Evolutionary conservation across 441 rosid species (phyloP), one percentile per base, ranked within the genome.

Genomic region (Daphne laureola): DNA sequence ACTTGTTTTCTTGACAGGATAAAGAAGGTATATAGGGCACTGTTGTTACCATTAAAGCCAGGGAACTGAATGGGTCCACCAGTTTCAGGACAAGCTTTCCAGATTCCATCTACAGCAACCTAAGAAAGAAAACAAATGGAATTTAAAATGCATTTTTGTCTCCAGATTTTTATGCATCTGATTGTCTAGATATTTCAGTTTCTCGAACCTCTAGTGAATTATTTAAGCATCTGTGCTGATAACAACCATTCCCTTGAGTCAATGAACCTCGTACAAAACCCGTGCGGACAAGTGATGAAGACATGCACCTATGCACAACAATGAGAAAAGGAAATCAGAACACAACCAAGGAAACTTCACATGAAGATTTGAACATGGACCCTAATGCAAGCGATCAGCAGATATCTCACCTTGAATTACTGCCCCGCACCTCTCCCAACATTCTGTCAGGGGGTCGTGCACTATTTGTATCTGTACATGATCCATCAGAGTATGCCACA

Each of bases 401-500:
- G 57, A 3, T 62, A 3, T 62, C 59, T 78, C 52, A 87, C 99
- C 99, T 85, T 65, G 99, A 93, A 71, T 68, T 80, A 59, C 87
- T 72, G 47, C 99, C 99, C 59, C 99, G 76, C 63, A 87, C 95
- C 83, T 93, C 99, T 63, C 99, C 99, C 72, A 93, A 65, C 97
- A 85, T 90, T 73, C 93, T 90, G 67, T 93, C 99, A 8, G 97
- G 99, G 11, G 93, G 78, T 47, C 99, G 79, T 50, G 99, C 96
- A 68, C 96, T 90, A 54, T 83, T 87, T 51, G 78, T 73, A 64
- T 90, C 99, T 14, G 96, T 93, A 67, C 99, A 93, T 26, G 97
- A 93, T 58, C 99, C 99, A 74, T 93, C 99, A 55, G 99, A 93
- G 63, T 93, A 93, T 13, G 99, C 99, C 63, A 93, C 99, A 67